Conservation (phyloP, 2,329 filamentous ascomycete species). For the Cylindrodendrum hubeiense region DNA sequence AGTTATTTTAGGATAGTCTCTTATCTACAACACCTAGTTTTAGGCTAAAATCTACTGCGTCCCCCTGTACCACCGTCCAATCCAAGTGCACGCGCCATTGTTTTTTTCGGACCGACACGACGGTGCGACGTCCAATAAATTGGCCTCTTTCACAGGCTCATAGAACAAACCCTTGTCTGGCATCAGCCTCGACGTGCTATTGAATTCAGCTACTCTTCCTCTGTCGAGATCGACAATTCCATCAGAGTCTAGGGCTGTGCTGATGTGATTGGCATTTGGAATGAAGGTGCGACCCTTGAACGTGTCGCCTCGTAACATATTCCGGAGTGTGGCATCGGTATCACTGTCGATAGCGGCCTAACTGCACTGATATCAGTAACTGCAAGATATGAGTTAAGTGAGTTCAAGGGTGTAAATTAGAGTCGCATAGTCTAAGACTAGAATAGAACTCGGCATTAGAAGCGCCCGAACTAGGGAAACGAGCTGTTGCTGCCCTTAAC, state of each 20-base stretch:
- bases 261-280: slow-evolving; percentile 10
- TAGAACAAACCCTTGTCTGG: slow-evolving; percentile 6
- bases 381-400: neutral
- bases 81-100: too few species aligned
- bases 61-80: too few species aligned
- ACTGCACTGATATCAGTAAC: neutral
- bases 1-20: too few species aligned
- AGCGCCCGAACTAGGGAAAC: slow-evolving; percentile 4
- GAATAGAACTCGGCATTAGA: slow-evolving; percentile 5
- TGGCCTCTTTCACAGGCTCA: neutral
- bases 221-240: slow-evolving; percentile 1
- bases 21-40: too few species aligned
- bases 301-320: neutral
- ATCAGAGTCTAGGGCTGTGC: neutral
- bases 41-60: too few species aligned
- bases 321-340: slow-evolving; percentile 1
- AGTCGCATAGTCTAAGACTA: slow-evolving; percentile 6
- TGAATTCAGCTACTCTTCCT: slow-evolving; percentile 1
- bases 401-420: neutral
- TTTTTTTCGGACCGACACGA: too few species aligned
- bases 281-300: slow-evolving; percentile 6
- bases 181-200: neutral
- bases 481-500: neutral
- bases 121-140: neutral
- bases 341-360: slow-evolving; percentile 5